phyloP scores from a whole-genome alignment of 2,329 filamentous ascomycete genomes.

The Geoglossum cookeanum region DNA sequence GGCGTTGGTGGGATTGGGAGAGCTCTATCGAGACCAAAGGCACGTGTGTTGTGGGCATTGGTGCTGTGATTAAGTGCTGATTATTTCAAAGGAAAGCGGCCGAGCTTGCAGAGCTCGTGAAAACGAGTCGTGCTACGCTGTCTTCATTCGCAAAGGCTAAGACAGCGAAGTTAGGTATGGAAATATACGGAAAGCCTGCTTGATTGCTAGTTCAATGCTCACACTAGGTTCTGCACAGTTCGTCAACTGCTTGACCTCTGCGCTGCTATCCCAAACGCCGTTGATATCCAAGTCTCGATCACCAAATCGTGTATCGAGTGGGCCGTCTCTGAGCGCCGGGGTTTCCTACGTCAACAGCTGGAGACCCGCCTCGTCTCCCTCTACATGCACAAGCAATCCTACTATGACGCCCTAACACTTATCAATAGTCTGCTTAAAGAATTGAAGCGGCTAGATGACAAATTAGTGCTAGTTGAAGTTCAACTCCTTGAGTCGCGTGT shows the following conservation, averaged over 20 bases:
- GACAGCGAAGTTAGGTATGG: constrained; percentile 81
- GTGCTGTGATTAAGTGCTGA: neutral
- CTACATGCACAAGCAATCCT: constrained; percentile 93
- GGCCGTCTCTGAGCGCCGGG: constrained; percentile 84
- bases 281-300: constrained; percentile 82
- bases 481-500: constrained; percentile 93
- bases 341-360: constrained; percentile 94
- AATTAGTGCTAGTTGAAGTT: constrained; percentile 92
- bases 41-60: constrained; percentile 24
- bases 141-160: constrained; percentile 98
- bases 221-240: constrained; percentile 33
- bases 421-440: constrained; percentile 94
- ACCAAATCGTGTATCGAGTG: constrained; percentile 99
- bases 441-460: constrained; percentile 95
- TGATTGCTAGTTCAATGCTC: constrained; percentile 5
- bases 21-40: constrained; percentile 82
- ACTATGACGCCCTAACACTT: constrained; percentile 89
- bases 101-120: constrained; percentile 77
- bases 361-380: constrained; percentile 86
- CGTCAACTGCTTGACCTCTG: constrained; percentile 94
- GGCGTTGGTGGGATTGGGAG: constrained; percentile 71
- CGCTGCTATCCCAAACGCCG: constrained; percentile 79
- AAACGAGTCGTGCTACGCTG: constrained; percentile 73
- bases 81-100: constrained; percentile 43
- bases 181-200: neutral